Base-by-base conservation (phyloP, 2,329 filamentous ascomycete genomes). In the Monosporascus sp. region DNA sequence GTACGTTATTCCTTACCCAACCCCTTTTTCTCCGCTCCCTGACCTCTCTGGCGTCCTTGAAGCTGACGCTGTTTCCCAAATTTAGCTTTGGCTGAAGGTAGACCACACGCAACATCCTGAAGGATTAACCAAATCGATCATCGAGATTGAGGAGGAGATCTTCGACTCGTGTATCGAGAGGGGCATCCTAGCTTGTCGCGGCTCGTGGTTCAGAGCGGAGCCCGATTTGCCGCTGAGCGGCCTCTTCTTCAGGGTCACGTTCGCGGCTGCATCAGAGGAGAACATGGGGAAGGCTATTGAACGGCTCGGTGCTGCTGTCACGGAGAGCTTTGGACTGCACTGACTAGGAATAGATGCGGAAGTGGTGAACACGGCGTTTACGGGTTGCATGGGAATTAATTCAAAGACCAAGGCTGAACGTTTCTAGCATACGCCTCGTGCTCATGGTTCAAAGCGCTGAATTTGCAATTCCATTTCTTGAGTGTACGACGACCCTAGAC, bases 131-230 rank as follows among this genome's bases (percentile, higher is more conserved):
- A 81, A 79, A 59, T 74, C 71, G 48, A 75, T 90, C 47, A 69
- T 82, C 24, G 83, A 83, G 37, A 78, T 99, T 43, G 94, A 99
- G 71, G 86, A 96, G 63, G 84, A 89, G 52, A 91, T 99, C 45
- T 97, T 96, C 77, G 72, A 88, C 62, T 78, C 81, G 1, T 86
- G 86, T 58, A 86, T 97, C 52, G 81, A 85, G 3, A 82, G 87
- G 62, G 88, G 90, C 22, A 90, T 94, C 5, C 78, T 99, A 46
- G 79, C 94, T 2, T 91, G 89, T 54, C 82, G 89, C 48, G 94
- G 94, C 3, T 92, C 86, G 48, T 99, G 92, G 92, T 99, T 97
- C 79, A 81, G 84, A 54, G 89, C 92, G 1, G 87, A 94, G 67
- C 81, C 79, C 44, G 77, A 82, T 48, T 78, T 76, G 65, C 77